Conservation (phyloP, 2,329 filamentous ascomycete species). For the Calonectria hawksworthii region DNA sequence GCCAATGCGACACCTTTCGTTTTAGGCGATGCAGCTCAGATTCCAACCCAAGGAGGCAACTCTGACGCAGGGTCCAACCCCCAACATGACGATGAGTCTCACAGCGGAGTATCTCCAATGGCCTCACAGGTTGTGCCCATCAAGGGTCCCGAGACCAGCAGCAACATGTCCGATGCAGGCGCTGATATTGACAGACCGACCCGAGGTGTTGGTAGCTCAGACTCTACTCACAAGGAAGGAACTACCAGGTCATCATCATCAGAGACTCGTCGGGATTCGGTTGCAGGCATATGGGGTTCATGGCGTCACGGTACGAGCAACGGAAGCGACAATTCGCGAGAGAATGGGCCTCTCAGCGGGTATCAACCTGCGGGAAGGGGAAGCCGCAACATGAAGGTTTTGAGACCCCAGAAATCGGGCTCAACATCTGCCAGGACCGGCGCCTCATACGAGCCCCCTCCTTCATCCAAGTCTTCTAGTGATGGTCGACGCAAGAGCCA, state of each 20-base stretch:
- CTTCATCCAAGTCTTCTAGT: slow-evolving; percentile 58
- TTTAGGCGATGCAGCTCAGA: slow-evolving; percentile 50
- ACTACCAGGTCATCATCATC: slow-evolving; percentile 38
- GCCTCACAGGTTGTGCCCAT: slow-evolving; percentile 51
- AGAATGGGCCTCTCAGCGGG: slow-evolving; percentile 69
- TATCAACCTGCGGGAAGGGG: slow-evolving; percentile 77
- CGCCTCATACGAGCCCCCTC: slow-evolving; percentile 65
- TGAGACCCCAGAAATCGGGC: slow-evolving; percentile 80
- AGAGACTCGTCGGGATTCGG: slow-evolving; percentile 60
- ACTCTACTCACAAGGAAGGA: slow-evolving; percentile 45
- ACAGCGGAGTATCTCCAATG: slow-evolving; percentile 52
- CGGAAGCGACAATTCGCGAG: slow-evolving; percentile 67
- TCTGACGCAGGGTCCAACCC: slow-evolving; percentile 30
- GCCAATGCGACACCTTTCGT: slow-evolving; percentile 62
- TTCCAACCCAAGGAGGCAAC: slow-evolving; percentile 31
- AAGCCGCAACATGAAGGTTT: slow-evolving; percentile 86
- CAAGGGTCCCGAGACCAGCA: slow-evolving; percentile 52
- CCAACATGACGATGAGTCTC: slow-evolving; percentile 45
- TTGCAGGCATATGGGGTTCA: slow-evolving; percentile 76
- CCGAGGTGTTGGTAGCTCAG: slow-evolving; percentile 39
- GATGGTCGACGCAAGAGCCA: slow-evolving; percentile 71
- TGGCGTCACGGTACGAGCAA: slow-evolving; percentile 74
- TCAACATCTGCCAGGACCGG: slow-evolving; percentile 67
- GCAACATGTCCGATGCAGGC: slow-evolving; percentile 58
- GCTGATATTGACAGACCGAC: slow-evolving; percentile 58